These are phyloP conservation scores for Xerocomellus intermedius DNA, from an alignment of 768 basidiomycete species.

Conservation along the genomic window DNA sequence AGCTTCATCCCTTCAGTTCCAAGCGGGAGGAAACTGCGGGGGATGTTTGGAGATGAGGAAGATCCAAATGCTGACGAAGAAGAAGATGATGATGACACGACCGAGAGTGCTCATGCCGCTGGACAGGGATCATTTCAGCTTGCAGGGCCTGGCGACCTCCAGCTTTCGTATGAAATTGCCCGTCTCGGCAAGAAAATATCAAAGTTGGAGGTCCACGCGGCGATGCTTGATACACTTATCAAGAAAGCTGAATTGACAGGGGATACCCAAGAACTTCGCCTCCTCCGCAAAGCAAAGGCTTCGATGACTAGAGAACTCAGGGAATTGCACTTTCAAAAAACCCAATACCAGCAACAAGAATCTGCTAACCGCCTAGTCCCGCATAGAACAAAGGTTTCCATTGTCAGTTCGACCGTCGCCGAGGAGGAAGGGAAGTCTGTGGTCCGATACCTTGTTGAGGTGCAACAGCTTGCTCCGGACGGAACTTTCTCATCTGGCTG, in stretches of 20 bases:
- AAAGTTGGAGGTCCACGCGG: constrained; percentile 76
- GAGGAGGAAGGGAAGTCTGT: constrained; percentile 89
- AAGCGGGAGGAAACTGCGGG: constrained; percentile 21
- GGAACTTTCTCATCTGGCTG: constrained; percentile 82
- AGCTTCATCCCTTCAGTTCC: constrained; percentile 2
- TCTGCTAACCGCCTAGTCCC: constrained; percentile 84
- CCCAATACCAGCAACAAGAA: constrained; percentile 93
- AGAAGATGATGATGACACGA: constrained; percentile 41
- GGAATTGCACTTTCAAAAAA: constrained; percentile 84
- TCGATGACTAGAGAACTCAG: constrained; percentile 81
- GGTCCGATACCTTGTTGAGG: constrained; percentile 87
- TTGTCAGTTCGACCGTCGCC: constrained; percentile 78
- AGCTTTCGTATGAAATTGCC: constrained; percentile 82
- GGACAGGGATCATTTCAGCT: constrained; percentile 61
- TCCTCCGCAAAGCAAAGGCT: constrained; percentile 79
- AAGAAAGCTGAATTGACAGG: constrained; percentile 95
- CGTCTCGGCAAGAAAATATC: constrained; percentile 74
- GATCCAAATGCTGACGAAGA: constrained; percentile 43
- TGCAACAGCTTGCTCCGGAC: constrained; percentile 82
- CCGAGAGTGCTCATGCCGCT: constrained; percentile 25
- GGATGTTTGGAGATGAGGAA: constrained; percentile 40
- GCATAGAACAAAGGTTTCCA: constrained; percentile 78
- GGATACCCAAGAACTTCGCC: constrained; percentile 77
- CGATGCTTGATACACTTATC: constrained; percentile 83
- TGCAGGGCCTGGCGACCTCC: constrained; percentile 86